phyloP scores from a whole-genome alignment of 2,329 filamentous ascomycete genomes.

The Penicillium decumbens region DNA sequence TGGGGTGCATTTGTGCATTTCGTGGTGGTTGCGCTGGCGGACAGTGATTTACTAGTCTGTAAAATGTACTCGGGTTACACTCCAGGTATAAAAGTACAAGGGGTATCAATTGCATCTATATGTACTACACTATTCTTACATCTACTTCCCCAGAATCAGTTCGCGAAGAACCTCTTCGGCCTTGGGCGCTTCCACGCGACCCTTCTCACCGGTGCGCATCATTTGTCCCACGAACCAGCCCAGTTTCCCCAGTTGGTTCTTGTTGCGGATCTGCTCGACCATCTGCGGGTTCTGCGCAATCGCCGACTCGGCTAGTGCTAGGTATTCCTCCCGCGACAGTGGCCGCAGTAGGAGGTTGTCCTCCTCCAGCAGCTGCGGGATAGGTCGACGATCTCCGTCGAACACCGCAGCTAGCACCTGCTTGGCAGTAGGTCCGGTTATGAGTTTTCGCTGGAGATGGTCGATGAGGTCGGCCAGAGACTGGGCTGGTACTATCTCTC shows the following conservation, averaged over 20 bases:
- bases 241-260: slow-evolving; percentile 60
- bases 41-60: neutral
- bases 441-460: slow-evolving; percentile 41
- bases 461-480: slow-evolving; percentile 46
- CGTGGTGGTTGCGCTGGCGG: neutral
- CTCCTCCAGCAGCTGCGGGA: slow-evolving; percentile 53
- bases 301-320: slow-evolving; percentile 50
- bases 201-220: slow-evolving; percentile 57
- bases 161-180: slow-evolving; percentile 53
- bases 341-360: slow-evolving; percentile 54
- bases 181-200: slow-evolving; percentile 57
- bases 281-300: slow-evolving; percentile 54
- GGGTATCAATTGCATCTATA: slow-evolving; percentile 24
- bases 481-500: slow-evolving; percentile 38
- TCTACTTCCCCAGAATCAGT: slow-evolving; percentile 37
- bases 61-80: neutral
- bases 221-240: slow-evolving; percentile 67
- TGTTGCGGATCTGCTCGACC: slow-evolving; percentile 56
- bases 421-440: slow-evolving; percentile 57
- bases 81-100: neutral
- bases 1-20: slow-evolving; percentile 1
- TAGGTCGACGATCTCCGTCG: slow-evolving; percentile 45
- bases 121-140: slow-evolving; percentile 11
- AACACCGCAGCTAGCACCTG: slow-evolving; percentile 55
- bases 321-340: slow-evolving; percentile 54